Evolutionary conservation across 371 early-diverging fungal species (phyloP), one percentile per base, ranked within the genome.

Genomic region (Rhizopus delemar): DNA sequence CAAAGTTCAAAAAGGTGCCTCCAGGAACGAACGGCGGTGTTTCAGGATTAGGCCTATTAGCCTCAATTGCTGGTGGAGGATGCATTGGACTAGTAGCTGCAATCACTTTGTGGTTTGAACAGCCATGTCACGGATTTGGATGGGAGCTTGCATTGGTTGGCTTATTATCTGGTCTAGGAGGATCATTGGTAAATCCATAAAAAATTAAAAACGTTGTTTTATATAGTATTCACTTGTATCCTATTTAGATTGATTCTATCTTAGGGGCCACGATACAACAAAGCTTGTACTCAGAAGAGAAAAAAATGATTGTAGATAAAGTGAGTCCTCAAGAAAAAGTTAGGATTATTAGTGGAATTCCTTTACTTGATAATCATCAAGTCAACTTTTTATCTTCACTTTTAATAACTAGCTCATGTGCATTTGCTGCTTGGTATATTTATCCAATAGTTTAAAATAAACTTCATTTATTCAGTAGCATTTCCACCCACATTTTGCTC

Each of bases 11-110:
- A 39, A 60, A 70, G 39, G 93, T 95, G 2, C 96, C 96, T 2
- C 89, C 89, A 36, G 96, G 94, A 4, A 95, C 94, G 6, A 95
- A 94, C 70, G 96, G 94, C 13, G 95, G 90, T 4, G 74, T 90
- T 1, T 85, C 87, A 9, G 72, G 74, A 16, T 61, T 89, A 28
- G 91, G 91, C 1, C 53, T 88, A 34, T 71, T 72, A 1, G 89
- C 90, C 8, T 89, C 89, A 8, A 46, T 88, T 33, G 83, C 80
- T 6, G 96, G 96, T 16, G 94, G 96, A 11, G 69, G 81, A 8
- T 46, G 85, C 11, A 80, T 94, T 16, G 96, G 93, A 0, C 46
- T 88, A 6, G 65, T 79, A 0, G 91, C 86, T 4, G 75, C 86
- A 0, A 8, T 88, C 13, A 73, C 78, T 0, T 57, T 91, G 16